Evolutionary conservation across 1,284 basidiomycete genomes (phyloP), one percentile per base, ranked within the genome.

Genomic region (Ustilago shanxiensis): DNA sequence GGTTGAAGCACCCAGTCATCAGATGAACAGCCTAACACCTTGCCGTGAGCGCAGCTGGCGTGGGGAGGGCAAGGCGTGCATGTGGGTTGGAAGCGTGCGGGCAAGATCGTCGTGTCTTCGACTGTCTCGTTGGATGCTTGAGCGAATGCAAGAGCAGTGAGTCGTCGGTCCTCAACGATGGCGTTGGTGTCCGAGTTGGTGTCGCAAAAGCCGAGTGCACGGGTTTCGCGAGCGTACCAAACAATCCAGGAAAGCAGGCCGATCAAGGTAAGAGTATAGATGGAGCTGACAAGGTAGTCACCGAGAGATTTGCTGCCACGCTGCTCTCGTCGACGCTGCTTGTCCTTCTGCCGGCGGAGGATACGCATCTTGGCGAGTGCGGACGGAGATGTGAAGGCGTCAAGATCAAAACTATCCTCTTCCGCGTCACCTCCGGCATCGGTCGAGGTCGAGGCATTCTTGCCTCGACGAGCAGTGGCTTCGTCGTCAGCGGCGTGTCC

Each of bases 41-140:
- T 55, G 31, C 83, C 79, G 37, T 64, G 51, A 1, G 52, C 50
- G 56, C 84, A 85, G 1, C 59, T 29, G 18, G 78, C 83, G 53
- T 84, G 79, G 3, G 75, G 22, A 1, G 84, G 83, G 31, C 84
- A 85, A 0, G 72, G 79, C 11, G 81, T 73, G 65, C 84, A 85
- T 10, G 60, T 31, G 8, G 80, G 79, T 33, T 62, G 68, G 20
- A 83, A 28, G 22, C 52, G 53, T 6, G 45, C 35, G 7, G 81
- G 78, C 2, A 83, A 49, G 6, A 77, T 7, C 11, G 60, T 55
- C n/a, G 47, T 28, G 31, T 76, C 73, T 16, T 76, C 68, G 24
- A 71, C 28, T 18, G 68, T 71, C 54, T 62, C 65, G 50, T 76
- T 76, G 61, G 52, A 31, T 26, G 64, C 73, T 29, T 61, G 33